Evolutionary conservation across 176 grass and related monocot species (phyloP).

Genomic region (Musa beccarii): DNA sequence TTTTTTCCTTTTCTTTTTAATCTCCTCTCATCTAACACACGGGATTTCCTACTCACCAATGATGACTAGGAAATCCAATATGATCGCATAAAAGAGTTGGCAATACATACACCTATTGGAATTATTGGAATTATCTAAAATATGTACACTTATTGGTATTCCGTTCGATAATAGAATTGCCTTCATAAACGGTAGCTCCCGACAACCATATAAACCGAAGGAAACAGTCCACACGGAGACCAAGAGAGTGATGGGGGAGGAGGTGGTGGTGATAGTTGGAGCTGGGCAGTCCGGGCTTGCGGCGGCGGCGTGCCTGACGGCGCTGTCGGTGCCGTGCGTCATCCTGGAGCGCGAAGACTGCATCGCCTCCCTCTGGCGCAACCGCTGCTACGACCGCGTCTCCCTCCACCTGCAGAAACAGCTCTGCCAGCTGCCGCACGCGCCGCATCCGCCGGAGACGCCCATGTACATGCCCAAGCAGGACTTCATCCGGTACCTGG

Average conservation of each 20-base stretch:
- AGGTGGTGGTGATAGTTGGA: constrained; percentile 1
- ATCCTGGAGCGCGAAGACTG: constrained; percentile 75
- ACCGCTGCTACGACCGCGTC: constrained; percentile 57
- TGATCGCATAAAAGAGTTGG: no score
- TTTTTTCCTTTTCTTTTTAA: no score
- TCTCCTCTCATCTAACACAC: no score
- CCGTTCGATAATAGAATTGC: no score
- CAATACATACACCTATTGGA: no score
- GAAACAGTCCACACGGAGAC: neutral
- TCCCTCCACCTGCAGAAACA: constrained; percentile 63
- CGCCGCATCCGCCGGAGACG: constrained; percentile 23
- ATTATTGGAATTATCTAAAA: no score
- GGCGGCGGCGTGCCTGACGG: constrained; percentile 41
- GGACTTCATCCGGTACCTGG: constrained; percentile 53
- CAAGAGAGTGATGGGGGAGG: neutral
- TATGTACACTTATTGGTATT: no score
- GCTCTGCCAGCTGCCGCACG: constrained; percentile 46
- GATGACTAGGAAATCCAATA: no score
- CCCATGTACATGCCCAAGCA: constrained; percentile 41
- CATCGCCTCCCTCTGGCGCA: constrained; percentile 67
- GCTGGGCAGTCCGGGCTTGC: constrained; percentile 5
- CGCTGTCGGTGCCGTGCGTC: constrained; percentile 29
- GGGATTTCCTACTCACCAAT: no score
- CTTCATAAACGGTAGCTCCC: no score
- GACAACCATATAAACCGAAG: no score